These are phyloP conservation scores for Papiliotrema fonsecae DNA, from an alignment of 1,284 basidiomycete species.

Conservation along the genomic window DNA sequence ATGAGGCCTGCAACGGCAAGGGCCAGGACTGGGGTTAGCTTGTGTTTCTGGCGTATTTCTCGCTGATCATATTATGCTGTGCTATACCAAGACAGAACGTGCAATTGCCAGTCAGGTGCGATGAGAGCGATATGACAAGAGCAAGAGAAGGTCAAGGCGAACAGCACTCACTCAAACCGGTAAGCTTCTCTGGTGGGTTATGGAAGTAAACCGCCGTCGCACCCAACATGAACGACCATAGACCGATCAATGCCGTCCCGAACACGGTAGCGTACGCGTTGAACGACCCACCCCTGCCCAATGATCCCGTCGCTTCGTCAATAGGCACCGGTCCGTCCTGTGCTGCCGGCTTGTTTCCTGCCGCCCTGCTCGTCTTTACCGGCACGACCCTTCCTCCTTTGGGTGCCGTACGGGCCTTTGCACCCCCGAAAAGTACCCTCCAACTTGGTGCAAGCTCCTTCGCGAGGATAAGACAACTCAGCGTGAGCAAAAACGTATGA, in stretches of 20 bases:
- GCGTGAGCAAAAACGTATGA: slow-evolving; percentile 85
- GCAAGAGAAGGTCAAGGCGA: too few species aligned
- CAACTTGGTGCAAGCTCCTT: slow-evolving; percentile 60
- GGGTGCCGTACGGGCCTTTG: neutral
- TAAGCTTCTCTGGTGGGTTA: slow-evolving; percentile 76
- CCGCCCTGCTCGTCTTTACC: neutral
- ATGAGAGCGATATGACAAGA: too few species aligned
- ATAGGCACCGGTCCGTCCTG: neutral
- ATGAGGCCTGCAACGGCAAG: slow-evolving; percentile 17
- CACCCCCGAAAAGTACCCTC: slow-evolving; percentile 11
- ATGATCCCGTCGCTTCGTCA: neutral
- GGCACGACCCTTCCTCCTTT: too few species aligned
- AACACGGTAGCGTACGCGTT: slow-evolving; percentile 17
- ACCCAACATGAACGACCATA: slow-evolving; percentile 71
- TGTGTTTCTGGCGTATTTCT: neutral
- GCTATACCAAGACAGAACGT: too few species aligned
- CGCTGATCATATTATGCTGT: neutral
- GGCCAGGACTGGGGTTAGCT: slow-evolving; percentile 19
- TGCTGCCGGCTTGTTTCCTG: neutral
- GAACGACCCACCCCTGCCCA: slow-evolving; percentile 1
- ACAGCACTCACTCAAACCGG: slow-evolving; percentile 62
- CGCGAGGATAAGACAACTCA: slow-evolving; percentile 72
- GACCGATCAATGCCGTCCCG: slow-evolving; percentile 52
- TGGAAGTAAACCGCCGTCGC: slow-evolving; percentile 91
- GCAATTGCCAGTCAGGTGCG: neutral